Evolutionary conservation across 2,329 filamentous ascomycete species (phyloP).

Genomic region (Alternaria triticimaculans): DNA sequence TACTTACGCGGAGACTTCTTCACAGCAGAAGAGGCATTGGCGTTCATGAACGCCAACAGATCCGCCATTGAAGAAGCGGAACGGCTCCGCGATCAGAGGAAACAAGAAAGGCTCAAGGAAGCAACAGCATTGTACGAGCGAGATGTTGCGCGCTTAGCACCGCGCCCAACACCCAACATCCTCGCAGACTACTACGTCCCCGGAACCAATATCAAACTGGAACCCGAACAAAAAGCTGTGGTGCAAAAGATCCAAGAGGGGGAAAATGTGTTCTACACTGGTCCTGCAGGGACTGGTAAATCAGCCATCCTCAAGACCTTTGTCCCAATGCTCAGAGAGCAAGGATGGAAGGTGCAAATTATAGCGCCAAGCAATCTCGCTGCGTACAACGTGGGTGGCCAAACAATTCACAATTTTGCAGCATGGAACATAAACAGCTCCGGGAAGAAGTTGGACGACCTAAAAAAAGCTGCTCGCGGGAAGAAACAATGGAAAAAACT

Average conservation of each 20-base stretch:
- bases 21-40: conserved; percentile 71
- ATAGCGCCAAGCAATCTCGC: conserved; percentile 67
- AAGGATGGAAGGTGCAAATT: conserved; percentile 55
- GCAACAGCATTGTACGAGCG: no score
- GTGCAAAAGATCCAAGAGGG: conserved; percentile 59
- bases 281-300: conserved; percentile 68
- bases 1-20: conserved; percentile 39
- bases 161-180: no score
- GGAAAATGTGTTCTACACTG: conserved; percentile 68
- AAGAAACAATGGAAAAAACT: conserved; percentile 50
- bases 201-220: conserved; percentile 44
- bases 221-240: conserved; percentile 57
- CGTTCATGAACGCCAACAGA: conserved; percentile 65
- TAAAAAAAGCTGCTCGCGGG: conserved; percentile 44
- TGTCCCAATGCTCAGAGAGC: conserved; percentile 46
- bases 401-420: conserved; percentile 61
- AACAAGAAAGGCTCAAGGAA: no score
- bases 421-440: no score
- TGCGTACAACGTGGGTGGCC: conserved; percentile 63
- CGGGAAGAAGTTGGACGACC: conserved; percentile 48
- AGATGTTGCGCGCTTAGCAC: no score
- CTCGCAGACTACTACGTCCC: background rate
- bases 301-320: conserved; percentile 62
- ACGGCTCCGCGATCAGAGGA: no score
- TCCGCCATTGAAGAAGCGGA: conserved; percentile 19